Evolutionary conservation across 2,329 filamentous ascomycete species (phyloP).

Genomic region (Botryosphaeria dothidea): DNA sequence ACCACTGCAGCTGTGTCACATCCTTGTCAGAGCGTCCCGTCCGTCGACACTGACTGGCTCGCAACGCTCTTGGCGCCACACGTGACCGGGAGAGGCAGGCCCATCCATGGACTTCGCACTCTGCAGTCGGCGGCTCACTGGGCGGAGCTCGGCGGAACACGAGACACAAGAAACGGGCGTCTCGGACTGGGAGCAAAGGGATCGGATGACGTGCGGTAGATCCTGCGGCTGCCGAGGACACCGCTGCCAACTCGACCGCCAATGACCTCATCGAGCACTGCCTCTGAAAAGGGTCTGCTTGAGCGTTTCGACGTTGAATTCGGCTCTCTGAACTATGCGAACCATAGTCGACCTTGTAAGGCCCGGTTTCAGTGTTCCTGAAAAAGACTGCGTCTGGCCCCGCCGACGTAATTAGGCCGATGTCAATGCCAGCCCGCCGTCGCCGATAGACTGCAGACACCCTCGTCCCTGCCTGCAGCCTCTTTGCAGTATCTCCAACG

Average conservation of each 20-base stretch:
- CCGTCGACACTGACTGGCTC: conserved; percentile 2
- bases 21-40: conserved; percentile 12
- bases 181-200: not conserved
- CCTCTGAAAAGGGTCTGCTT: not conserved
- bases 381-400: conserved; percentile 1
- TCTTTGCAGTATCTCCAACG: not conserved
- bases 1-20: conserved; percentile 12
- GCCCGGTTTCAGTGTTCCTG: conserved; percentile 9
- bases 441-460: conserved; percentile 5
- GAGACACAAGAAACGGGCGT: conserved; percentile 10
- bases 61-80: not conserved
- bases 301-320: not conserved
- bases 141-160: conserved; percentile 13
- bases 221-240: conserved; percentile 7
- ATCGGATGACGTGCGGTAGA: conserved; percentile 15
- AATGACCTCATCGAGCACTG: conserved; percentile 9
- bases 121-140: not conserved
- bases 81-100: not conserved
- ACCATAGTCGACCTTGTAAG: not conserved
- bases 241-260: not conserved
- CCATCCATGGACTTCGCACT: not conserved
- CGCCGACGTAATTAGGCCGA: conserved; percentile 8
- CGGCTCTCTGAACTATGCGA: not conserved
- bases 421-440: not conserved
- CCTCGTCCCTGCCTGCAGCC: conserved; percentile 7